Evolutionary conservation across 2,329 filamentous ascomycete species (phyloP), one percentile per base, ranked within the genome.

Genomic region (Fusarium solani-melongenae): DNA sequence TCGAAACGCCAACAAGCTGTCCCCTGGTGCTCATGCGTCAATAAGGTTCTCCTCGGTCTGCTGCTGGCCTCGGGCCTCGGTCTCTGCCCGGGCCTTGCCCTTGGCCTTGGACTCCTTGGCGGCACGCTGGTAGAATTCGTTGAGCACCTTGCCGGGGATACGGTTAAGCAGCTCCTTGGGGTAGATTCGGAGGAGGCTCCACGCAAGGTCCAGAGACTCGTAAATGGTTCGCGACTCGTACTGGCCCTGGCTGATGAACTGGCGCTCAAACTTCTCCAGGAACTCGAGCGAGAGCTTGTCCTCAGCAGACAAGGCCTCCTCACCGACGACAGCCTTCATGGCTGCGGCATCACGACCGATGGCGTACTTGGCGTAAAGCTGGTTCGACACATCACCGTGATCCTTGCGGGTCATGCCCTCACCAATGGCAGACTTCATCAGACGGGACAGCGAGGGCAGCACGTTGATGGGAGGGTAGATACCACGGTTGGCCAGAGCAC

Each of bases 341-440:
- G 95, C 93, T 39, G 97, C 96, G 22, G 96, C 96, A 81, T 99
- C 96, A 89, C 96, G 95, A 82, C 96, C 96, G 82, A 99, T 98
- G 84, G 96, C 96, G 83, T 99, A 99, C 87, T 99, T 99, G 86
- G 96, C 96, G 84, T 99, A 99, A 75, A 99, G 90, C 88, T 99
- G 96, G 88, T 99, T 99, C 77, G 96, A 99, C 59, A 99, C 96
- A 86, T 99, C 96, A 78, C 94, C 94, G 85, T 99, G 96, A 81
- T 99, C 97, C 85, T 94, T 95, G 79, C 96, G 93, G 29, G 96
- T 99, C 89, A 95, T 96, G 75, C 94, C 94, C 86, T 98, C 95
- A 79, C 96, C 96, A 81, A 99, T 99, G 83, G 96, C 96, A 80
- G 96, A 99, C 86, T 99, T 99, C 96, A 99, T 99, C 82, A 99